These are phyloP conservation scores for Cercophora samala DNA, from an alignment of 495 filamentous ascomycete species.

Conservation along the genomic window DNA sequence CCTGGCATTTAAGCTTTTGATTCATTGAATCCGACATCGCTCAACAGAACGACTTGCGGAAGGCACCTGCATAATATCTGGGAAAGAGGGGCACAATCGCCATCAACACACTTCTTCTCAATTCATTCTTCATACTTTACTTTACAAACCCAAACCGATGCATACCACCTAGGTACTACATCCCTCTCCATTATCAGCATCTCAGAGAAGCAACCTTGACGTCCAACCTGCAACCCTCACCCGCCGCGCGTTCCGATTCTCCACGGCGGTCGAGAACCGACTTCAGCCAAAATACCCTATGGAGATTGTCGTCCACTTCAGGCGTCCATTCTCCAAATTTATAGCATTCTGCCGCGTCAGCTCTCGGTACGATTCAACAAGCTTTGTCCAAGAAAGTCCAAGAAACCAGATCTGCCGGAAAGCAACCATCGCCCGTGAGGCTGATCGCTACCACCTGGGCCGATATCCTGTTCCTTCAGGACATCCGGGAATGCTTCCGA, in stretches of 20 bases:
- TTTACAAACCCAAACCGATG: neutral
- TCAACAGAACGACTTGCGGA: too few relatives aligned
- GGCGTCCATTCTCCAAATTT: constrained; percentile 23
- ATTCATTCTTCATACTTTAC: neutral
- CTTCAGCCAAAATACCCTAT: constrained; percentile 34
- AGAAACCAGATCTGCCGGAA: constrained; percentile 34
- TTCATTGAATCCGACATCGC: neutral
- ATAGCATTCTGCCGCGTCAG: constrained; percentile 27
- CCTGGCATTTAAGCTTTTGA: neutral
- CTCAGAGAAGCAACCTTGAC: neutral
- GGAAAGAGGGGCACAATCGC: neutral
- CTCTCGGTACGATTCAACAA: constrained; percentile 24
- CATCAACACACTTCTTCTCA: neutral
- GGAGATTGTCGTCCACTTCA: constrained; percentile 14
- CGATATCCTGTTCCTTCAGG: constrained; percentile 18
- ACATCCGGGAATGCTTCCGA: constrained; percentile 4
- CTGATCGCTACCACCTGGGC: neutral
- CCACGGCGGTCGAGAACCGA: constrained; percentile 23
- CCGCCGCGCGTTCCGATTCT: constrained; percentile 20
- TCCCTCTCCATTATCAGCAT: neutral
- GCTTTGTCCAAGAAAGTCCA: constrained; percentile 11
- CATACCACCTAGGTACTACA: neutral
- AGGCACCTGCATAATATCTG: neutral
- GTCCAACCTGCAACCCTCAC: neutral
- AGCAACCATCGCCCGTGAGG: constrained; percentile 19